A percentile compares a stretch with the other conserved stretches of the same genome.
phyloP scores from a whole-genome alignment of 306 rosid genomes.

The Ochetophila trinervis region DNA sequence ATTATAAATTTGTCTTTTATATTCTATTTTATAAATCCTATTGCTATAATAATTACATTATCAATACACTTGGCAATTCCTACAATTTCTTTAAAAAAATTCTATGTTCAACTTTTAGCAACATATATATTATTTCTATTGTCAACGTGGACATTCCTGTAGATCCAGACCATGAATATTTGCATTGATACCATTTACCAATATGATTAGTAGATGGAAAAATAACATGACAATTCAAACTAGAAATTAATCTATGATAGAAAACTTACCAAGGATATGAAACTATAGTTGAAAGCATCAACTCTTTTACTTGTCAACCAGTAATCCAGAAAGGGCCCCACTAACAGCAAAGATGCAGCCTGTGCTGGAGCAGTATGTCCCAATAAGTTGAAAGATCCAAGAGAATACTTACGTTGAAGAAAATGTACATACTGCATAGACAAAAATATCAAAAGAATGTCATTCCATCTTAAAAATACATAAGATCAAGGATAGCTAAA shows the following conservation, averaged over 20 bases:
- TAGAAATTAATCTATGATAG: background rate
- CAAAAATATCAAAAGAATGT: constrained; percentile 16
- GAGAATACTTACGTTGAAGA: constrained; percentile 72
- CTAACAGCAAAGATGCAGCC: constrained; percentile 52
- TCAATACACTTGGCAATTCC: too few relatives aligned
- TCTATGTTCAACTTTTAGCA: too few relatives aligned
- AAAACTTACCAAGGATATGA: constrained; percentile 48
- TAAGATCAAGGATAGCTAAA: background rate
- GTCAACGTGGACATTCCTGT: background rate
- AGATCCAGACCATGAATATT: background rate
- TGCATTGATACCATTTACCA: too few relatives aligned
- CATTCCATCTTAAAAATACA: constrained; percentile 10
- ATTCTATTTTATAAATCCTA: too few relatives aligned
- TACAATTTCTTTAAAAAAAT: too few relatives aligned
- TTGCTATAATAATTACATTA: too few relatives aligned
- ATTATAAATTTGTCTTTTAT: too few relatives aligned
- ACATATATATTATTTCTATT: too few relatives aligned
- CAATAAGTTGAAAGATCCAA: constrained; percentile 72
- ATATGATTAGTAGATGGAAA: background rate
- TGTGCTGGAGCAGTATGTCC: constrained; percentile 80
- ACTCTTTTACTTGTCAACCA: constrained; percentile 66
- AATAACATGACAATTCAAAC: background rate
- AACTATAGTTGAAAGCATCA: constrained; percentile 40
- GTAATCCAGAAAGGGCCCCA: constrained; percentile 70
- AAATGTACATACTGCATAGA: constrained; percentile 64